Base-by-base conservation (phyloP, 2,329 filamentous ascomycete species). In the Colletotrichum sp. region DNA sequence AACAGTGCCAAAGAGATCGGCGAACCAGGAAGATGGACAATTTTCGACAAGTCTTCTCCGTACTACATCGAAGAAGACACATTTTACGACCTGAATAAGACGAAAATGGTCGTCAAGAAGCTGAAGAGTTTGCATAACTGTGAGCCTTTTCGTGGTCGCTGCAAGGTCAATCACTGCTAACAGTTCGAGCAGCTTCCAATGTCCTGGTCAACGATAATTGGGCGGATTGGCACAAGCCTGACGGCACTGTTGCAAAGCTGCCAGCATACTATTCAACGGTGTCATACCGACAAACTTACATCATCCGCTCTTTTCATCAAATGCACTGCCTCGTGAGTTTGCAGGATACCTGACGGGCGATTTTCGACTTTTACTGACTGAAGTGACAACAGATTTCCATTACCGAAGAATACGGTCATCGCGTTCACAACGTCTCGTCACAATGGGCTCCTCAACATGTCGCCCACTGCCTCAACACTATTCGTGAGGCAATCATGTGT, bases 271-370 rank as follows among this genome's bases (percentile, higher is more conserved):
- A 70, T n/a, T 74, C 71, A 12, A 74, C 71, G 10, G 67, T 70
- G 1, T 74, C 71, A 18, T 64, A 64, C 32, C 59, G 71, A 16
- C 66, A 74, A 3, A 74, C 71, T 0, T 74, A 74, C 71, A 74
- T 74, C 44, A 74, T 74, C 30, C 59, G 66, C 12, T 74, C 71
- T 2, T 74, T 74, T n/a, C 71, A 74, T 28, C 71, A 74, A 22
- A 74, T 74, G 71, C 71, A 74, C 18, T 74, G 71, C 28, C 39
- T 69, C 5, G 71, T 74, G 13, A 18, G 71, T 28, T 12, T 7
- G 16, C 28, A 12, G 1, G 1, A 8, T 24, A 8, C 0, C 8
- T 1, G n/a, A 13, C 2, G n/a, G n/a, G 16, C 16, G 0, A 26
- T 24, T 24, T 15, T 22, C 39, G 30, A 36, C 18, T 1, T 18